A percentile compares a stretch with the other conserved stretches of the same genome.
phyloP scores from a whole-genome alignment of 345 rosid species.

The Eucalyptus cloeziana region DNA sequence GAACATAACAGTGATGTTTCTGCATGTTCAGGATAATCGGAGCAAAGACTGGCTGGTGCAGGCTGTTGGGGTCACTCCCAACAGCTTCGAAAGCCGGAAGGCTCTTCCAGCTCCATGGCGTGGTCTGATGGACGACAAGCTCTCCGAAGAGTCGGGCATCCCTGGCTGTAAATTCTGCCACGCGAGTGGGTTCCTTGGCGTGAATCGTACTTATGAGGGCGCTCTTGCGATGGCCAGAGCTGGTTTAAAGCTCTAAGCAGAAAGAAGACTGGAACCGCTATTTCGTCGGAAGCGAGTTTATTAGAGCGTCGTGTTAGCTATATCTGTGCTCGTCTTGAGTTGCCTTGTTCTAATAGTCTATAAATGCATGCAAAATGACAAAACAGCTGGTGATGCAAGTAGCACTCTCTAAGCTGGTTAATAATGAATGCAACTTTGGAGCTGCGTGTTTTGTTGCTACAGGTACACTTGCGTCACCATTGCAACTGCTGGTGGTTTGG shows the following conservation, averaged over 20 bases:
- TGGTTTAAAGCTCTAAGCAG: constrained; percentile 27
- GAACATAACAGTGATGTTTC: background rate
- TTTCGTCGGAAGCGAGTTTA: background rate
- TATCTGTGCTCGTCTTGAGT: background rate
- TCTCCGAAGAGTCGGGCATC: constrained; percentile 52
- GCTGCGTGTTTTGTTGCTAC: background rate
- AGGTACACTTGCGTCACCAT: background rate
- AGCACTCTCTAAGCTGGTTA: background rate
- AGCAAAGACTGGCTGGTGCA: constrained; percentile 72
- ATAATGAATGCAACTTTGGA: background rate
- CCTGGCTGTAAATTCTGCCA: constrained; percentile 80
- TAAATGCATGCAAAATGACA: background rate
- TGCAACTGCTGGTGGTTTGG: background rate
- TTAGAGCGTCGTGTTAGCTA: background rate
- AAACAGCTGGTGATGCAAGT: background rate
- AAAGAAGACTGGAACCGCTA: background rate
- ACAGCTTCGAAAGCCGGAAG: constrained; percentile 83
- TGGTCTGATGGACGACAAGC: constrained; percentile 67
- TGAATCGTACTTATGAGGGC: constrained; percentile 58
- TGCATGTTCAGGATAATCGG: constrained; percentile 58
- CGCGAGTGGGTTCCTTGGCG: constrained; percentile 86
- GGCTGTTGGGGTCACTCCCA: constrained; percentile 77
- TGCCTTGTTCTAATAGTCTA: background rate
- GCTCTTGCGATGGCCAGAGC: constrained; percentile 70
- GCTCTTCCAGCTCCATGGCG: constrained; percentile 81